These are phyloP conservation scores for Chaetoceros tenuissimus DNA, from an alignment of 108 stramenopile species.

Conservation along the genomic window DNA sequence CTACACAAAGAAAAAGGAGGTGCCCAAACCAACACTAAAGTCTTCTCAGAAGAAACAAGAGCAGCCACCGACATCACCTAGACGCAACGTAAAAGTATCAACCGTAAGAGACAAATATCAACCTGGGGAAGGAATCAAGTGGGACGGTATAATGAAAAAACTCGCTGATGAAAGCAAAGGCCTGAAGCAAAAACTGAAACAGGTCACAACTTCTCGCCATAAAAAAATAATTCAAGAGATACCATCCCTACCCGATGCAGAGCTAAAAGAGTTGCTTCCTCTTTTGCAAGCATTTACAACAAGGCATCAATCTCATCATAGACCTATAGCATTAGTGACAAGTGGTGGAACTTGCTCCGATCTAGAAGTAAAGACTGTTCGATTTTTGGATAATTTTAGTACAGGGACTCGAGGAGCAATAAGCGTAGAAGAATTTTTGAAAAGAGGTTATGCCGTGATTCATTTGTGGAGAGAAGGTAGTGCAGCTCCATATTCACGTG, in stretches of 20 bases:
- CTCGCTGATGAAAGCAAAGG: background rate
- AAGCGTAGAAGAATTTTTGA: slow-evolving; percentile 83
- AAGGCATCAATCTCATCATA: slow-evolving; percentile 56
- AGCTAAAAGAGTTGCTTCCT: slow-evolving; percentile 6
- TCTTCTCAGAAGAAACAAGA: no score
- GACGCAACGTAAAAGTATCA: no score
- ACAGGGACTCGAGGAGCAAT: slow-evolving; percentile 87
- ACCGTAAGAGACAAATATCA: no score
- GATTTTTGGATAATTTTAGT: slow-evolving; percentile 94
- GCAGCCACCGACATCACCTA: no score
- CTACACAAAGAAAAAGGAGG: no score
- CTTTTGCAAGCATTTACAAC: slow-evolving; percentile 39
- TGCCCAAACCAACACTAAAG: no score
- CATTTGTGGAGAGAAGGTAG: slow-evolving; percentile 75
- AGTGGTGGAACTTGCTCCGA: slow-evolving; percentile 82
- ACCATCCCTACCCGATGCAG: no score
- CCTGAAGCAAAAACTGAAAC: background rate
- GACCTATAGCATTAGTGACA: slow-evolving; percentile 79
- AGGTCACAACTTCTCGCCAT: background rate
- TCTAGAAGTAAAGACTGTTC: slow-evolving; percentile 81
- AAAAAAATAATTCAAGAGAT: background rate
- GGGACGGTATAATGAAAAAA: no score
- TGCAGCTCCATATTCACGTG: slow-evolving; percentile 68
- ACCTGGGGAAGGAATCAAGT: no score
- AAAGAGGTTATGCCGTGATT: slow-evolving; percentile 85